Conservation (phyloP, 148 eudicot genomes). For the Oxyria digyna region DNA sequence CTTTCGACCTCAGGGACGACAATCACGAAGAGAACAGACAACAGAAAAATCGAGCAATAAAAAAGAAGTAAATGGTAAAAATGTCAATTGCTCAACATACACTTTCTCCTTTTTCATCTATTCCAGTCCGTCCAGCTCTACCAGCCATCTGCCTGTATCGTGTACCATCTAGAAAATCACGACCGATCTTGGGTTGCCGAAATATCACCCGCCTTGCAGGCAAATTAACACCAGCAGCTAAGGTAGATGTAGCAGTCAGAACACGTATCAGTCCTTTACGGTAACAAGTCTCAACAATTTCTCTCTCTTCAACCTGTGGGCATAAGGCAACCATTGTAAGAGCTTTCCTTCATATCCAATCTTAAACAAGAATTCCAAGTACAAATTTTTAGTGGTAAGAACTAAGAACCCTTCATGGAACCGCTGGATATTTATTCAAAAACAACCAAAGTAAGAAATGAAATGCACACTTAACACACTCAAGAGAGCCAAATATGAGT, state of each 20-base stretch:
- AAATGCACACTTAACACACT: background rate
- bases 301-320: constrained; percentile 91
- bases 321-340: constrained; percentile 1
- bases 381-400: background rate
- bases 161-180: constrained; percentile 92
- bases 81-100: constrained; percentile 36
- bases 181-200: constrained; percentile 95
- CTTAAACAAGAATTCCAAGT: background rate
- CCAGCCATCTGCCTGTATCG: constrained; percentile 97
- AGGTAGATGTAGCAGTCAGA: constrained; percentile 93
- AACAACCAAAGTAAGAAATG: background rate
- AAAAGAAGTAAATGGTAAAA: background rate
- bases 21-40: constrained; percentile 4
- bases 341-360: background rate
- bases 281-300: constrained; percentile 81
- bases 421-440: background rate
- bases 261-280: constrained; percentile 95
- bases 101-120: constrained; percentile 99
- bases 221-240: constrained; percentile 98
- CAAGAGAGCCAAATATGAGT: background rate
- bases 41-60: background rate
- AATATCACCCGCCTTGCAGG: constrained; percentile 98
- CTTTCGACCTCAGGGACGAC: background rate
- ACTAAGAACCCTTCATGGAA: background rate
- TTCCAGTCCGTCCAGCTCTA: constrained; percentile 99